phyloP scores from a whole-genome alignment of 2,329 filamentous ascomycete genomes.

The Verticillium tricorpus region DNA sequence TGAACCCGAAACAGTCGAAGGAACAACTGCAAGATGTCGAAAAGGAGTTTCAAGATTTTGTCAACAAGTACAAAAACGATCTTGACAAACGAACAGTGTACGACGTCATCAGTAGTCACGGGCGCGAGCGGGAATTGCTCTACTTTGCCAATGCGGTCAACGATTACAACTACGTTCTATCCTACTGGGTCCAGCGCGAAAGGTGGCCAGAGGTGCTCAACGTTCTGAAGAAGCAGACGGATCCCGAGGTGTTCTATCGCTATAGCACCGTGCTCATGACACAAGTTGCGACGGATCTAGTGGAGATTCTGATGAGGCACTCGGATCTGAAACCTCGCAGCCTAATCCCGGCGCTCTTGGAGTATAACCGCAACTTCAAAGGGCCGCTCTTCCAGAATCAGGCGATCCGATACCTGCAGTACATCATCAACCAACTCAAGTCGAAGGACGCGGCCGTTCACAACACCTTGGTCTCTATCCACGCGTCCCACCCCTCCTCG shows the following conservation, averaged over 20 bases:
- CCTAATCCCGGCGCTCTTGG: slow-evolving; percentile 87
- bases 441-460: slow-evolving; percentile 83
- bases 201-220: slow-evolving; percentile 82
- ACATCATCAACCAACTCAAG: slow-evolving; percentile 82
- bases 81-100: slow-evolving; percentile 90
- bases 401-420: slow-evolving; percentile 88
- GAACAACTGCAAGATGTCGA: slow-evolving; percentile 67
- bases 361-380: slow-evolving; percentile 78
- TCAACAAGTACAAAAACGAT: slow-evolving; percentile 77
- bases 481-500: slow-evolving; percentile 77
- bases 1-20: slow-evolving; percentile 66
- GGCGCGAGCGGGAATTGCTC: slow-evolving; percentile 85
- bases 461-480: slow-evolving; percentile 94
- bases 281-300: slow-evolving; percentile 75
- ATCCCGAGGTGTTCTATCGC: slow-evolving; percentile 89
- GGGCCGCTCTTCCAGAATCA: slow-evolving; percentile 75
- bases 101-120: slow-evolving; percentile 93
- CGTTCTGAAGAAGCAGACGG: slow-evolving; percentile 88
- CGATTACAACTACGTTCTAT: slow-evolving; percentile 91
- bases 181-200: slow-evolving; percentile 96
- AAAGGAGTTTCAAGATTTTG: slow-evolving; percentile 83
- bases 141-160: slow-evolving; percentile 85
- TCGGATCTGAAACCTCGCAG: slow-evolving; percentile 77
- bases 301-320: slow-evolving; percentile 96
- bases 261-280: slow-evolving; percentile 97